Percentiles rank a stretch among this genome's conserved stretches.
These are phyloP conservation scores for Pyrenula aspistea DNA, from an alignment of 495 filamentous ascomycete genomes.

Conservation along the genomic window DNA sequence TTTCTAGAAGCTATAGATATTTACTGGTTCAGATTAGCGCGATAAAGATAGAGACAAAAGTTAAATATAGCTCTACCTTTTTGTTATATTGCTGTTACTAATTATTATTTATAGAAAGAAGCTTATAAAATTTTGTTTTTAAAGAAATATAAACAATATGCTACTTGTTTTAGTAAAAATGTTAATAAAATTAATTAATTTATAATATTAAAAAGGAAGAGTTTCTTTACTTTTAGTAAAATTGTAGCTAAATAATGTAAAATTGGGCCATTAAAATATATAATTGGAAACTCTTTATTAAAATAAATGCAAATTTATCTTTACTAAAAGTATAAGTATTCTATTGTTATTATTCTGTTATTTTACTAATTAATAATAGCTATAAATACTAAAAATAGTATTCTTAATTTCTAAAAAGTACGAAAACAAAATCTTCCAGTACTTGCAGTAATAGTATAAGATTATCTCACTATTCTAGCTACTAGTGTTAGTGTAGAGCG, in stretches of 20 bases:
- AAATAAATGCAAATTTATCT: not conserved
- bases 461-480: not conserved
- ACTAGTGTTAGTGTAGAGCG: not conserved
- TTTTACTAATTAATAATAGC: not conserved
- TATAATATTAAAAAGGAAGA: conserved; percentile 1
- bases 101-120: conserved; percentile 3
- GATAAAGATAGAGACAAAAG: not conserved
- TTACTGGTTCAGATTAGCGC: not conserved
- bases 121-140: conserved; percentile 1
- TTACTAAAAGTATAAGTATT: not conserved
- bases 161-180: conserved; percentile 3
- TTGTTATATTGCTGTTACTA: not conserved
- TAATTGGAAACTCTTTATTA: conserved; percentile 6
- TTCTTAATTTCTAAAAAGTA: not conserved
- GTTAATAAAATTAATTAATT: conserved; percentile 2
- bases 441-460: not conserved
- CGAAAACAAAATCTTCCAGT: not conserved
- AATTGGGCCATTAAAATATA: not conserved
- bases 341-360: not conserved
- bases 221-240: conserved; percentile 1
- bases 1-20: not conserved
- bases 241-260: not conserved
- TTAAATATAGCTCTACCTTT: not conserved
- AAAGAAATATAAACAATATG: conserved; percentile 2
- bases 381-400: not conserved